Evolutionary conservation across 495 filamentous ascomycete genomes (phyloP).

Genomic region (Aspergillus nidulans): DNA sequence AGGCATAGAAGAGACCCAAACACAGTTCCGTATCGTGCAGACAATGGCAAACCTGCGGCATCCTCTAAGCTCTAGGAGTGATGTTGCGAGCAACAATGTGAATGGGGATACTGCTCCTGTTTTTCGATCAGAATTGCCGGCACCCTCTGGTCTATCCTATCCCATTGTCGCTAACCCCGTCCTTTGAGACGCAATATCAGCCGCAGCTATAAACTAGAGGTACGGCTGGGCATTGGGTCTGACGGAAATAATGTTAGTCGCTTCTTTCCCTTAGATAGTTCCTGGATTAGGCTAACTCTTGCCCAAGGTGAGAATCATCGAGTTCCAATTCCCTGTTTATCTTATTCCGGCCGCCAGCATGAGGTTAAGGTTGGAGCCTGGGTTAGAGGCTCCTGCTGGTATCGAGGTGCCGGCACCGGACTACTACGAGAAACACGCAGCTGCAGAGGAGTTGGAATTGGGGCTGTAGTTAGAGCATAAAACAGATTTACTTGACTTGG

Average conservation of each 20-base stretch:
- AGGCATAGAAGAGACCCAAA: neutral
- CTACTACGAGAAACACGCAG: neutral
- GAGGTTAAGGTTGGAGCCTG: neutral
- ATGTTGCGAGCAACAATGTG: neutral
- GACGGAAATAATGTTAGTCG: neutral
- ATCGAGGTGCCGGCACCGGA: neutral
- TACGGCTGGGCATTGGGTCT: conserved; percentile 11
- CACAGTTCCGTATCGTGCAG: conserved; percentile 4
- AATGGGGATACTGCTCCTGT: neutral
- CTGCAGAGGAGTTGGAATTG: neutral
- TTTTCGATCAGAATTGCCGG: neutral
- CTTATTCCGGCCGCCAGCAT: neutral
- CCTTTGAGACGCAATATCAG: conserved; percentile 15
- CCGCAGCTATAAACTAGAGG: conserved; percentile 10
- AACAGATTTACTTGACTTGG: too few relatives aligned
- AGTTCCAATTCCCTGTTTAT: conserved; percentile 13
- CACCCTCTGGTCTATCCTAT: conserved; percentile 6
- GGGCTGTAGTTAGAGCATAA: neutral
- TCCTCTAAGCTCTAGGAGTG: neutral
- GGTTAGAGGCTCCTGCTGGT: neutral
- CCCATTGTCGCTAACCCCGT: conserved; percentile 1
- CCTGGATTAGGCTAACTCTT: neutral
- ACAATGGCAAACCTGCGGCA: conserved; percentile 9
- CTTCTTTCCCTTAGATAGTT: neutral
- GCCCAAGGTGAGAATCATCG: conserved; percentile 3